phyloP scores from a whole-genome alignment of 2,329 filamentous ascomycete species.

The Fusarium sp. region DNA sequence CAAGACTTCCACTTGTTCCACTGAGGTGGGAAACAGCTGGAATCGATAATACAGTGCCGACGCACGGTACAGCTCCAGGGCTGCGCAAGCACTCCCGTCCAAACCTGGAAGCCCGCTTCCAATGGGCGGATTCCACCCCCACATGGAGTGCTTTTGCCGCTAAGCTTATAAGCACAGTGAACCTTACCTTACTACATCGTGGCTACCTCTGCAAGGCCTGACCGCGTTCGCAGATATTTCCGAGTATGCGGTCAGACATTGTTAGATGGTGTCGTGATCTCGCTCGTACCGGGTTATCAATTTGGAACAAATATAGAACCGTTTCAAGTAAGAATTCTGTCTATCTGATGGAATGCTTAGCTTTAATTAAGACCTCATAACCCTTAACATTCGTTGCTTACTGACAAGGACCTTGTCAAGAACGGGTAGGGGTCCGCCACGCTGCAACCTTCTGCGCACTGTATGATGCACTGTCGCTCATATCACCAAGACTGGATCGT shows the following conservation, averaged over 20 bases:
- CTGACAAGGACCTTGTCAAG: conserved; percentile 10
- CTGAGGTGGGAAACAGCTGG: background rate
- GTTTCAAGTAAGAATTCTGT: background rate
- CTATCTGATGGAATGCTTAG: background rate
- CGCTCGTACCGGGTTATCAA: background rate
- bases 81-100: conserved; percentile 33
- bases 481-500: conserved; percentile 1
- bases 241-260: background rate
- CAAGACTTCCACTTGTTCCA: background rate
- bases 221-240: background rate
- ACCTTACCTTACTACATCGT: background rate
- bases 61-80: conserved; percentile 30
- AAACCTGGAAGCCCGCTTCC: conserved; percentile 28
- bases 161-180: conserved; percentile 27
- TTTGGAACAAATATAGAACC: background rate
- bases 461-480: conserved; percentile 7
- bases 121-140: conserved; percentile 17
- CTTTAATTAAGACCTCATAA: conserved; percentile 10
- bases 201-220: background rate
- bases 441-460: background rate
- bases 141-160: conserved; percentile 15
- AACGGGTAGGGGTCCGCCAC: conserved; percentile 18
- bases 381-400: background rate
- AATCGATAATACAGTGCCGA: conserved; percentile 17
- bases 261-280: background rate